phyloP scores from a whole-genome alignment of 176 grass and related monocot species.

The Poa annua region DNA sequence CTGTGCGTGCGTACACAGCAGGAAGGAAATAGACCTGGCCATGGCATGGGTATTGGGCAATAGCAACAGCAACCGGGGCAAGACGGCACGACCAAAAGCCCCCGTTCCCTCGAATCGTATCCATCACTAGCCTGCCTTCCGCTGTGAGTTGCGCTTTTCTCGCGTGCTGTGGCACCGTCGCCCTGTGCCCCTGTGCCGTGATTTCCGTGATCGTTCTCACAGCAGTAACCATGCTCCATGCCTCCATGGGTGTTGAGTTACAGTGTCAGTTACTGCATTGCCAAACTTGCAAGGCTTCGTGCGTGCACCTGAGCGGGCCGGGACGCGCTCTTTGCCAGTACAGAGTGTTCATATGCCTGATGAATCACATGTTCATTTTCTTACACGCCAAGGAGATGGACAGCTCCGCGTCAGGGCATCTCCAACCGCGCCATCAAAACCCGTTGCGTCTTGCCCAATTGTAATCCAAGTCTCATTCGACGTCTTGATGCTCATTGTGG shows the following conservation, averaged over 20 bases:
- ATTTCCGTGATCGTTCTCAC: not conserved
- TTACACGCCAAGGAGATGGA: too few relatives aligned
- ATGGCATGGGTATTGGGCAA: not conserved
- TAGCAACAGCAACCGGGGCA: conserved; percentile 36
- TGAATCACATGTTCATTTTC: too few relatives aligned
- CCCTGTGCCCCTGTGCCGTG: not conserved
- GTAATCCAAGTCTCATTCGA: too few relatives aligned
- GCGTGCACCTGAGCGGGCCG: too few relatives aligned
- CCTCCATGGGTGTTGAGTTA: not conserved
- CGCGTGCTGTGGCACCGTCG: conserved; percentile 1
- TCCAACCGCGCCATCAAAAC: too few relatives aligned
- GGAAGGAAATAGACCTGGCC: not conserved
- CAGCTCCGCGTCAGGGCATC: too few relatives aligned
- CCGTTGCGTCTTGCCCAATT: too few relatives aligned
- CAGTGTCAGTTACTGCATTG: not conserved
- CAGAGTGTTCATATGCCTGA: too few relatives aligned
- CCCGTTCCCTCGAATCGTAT: conserved; percentile 6
- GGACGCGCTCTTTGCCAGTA: too few relatives aligned
- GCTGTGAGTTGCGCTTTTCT: not conserved
- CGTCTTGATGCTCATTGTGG: too few relatives aligned
- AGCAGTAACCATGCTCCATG: not conserved
- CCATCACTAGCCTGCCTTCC: not conserved
- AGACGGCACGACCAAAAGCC: conserved; percentile 38
- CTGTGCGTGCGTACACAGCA: too few relatives aligned
- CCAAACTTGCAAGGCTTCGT: too few relatives aligned